Conservation (phyloP, 768 basidiomycete genomes). For the Crassisporium funariophilum region DNA sequence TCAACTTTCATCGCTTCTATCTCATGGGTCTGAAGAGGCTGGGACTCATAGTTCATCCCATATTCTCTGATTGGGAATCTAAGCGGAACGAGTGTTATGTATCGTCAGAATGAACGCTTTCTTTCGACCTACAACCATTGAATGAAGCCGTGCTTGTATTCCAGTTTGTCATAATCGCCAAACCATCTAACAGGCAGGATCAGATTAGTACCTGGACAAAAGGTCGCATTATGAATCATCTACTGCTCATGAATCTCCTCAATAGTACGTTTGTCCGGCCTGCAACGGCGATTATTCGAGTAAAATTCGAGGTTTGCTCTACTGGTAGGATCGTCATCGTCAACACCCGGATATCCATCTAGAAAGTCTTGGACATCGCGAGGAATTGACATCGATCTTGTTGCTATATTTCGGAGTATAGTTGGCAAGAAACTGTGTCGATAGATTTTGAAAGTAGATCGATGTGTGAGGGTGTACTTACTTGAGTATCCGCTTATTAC, state of each 20-base stretch:
- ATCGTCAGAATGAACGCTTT: background rate
- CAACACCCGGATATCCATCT: constrained; percentile 48
- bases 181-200: constrained; percentile 51
- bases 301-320: constrained; percentile 65
- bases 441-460: background rate
- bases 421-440: background rate
- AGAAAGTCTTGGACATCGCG: constrained; percentile 60
- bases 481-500: no score
- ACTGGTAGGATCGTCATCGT: constrained; percentile 39
- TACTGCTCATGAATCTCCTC: constrained; percentile 66
- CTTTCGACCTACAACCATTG: constrained; percentile 83
- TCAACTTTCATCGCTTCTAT: constrained; percentile 56
- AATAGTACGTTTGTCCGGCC: constrained; percentile 61
- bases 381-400: constrained; percentile 45
- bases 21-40: constrained; percentile 70
- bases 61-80: constrained; percentile 77
- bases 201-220: background rate
- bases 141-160: constrained; percentile 71
- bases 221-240: background rate
- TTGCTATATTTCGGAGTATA: constrained; percentile 9
- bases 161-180: constrained; percentile 62
- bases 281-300: constrained; percentile 53
- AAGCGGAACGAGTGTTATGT: no score
- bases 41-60: constrained; percentile 70
- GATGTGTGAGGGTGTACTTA: no score